Base-by-base conservation (phyloP, 2,329 filamentous ascomycete genomes). In the Lecanicillium sp. region DNA sequence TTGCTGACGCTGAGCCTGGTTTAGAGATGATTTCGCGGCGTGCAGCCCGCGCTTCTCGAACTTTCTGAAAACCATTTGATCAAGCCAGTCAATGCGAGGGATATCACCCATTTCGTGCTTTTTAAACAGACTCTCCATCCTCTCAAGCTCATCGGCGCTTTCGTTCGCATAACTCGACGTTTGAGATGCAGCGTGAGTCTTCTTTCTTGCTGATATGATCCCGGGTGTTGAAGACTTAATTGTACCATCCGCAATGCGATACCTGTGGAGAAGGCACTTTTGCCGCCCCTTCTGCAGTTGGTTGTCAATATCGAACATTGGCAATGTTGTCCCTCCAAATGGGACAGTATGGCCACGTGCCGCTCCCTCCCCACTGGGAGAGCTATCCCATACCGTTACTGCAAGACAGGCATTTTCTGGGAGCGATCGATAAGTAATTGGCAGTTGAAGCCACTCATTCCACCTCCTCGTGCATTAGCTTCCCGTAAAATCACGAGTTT, bases 51-150 rank as follows among this genome's bases (percentile, higher is more conserved):
- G 72, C 62, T 85, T 92, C 64, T 95, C 90, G 43, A 94, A 81
- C 37, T 84, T 84, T 29, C 90, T 81, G 57, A 94, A 98, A 3
- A 96, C 89, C 50, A 97, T 74, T 53, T 92, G 86, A 58, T 98
- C 92, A 31, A 98, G 74, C 94, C 92, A 98, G 52, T 94, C 87
- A 34, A 95, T 84, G 13, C 88, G 79, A 1, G 87, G 81, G 18
- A 98, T 90, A 57, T 98, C 92, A 14, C 88, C 89, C 84, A 96
- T 94, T 57, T 98, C 94, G 55, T 97, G 92, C 62, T 95, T 94
- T 64, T 98, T 98, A 57, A 98, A 84, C 17, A 97, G 62, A 39
- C 79, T 82, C 55, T 97, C 89, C 49, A 98, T 74, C 14, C 92
- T 74, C 51, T 96, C 88, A 45, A 96, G 73, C 60, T 98, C 92